Conservation (phyloP, 2,329 filamentous ascomycete species). For the Paecilomyces dactylethromorphus region DNA sequence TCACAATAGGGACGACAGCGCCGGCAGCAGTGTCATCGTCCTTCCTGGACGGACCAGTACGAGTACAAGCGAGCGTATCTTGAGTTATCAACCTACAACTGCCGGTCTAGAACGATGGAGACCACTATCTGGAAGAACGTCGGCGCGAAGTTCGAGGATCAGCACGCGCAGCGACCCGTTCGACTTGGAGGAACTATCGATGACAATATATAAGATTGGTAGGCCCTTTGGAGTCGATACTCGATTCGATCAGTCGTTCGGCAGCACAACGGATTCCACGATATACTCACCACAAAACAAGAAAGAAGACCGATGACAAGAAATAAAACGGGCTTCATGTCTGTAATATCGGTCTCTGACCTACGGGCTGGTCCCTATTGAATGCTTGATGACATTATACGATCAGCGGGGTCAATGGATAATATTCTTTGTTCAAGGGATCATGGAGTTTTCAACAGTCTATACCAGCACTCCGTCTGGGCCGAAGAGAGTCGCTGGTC, state of each 20-base stretch:
- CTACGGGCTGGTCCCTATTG: not conserved
- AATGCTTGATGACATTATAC: not conserved
- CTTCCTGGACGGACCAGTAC: slow-evolving; percentile 19
- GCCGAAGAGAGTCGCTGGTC: not conserved
- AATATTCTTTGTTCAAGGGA: not conserved
- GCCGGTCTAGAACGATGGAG: slow-evolving; percentile 11
- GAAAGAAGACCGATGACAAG: not conserved
- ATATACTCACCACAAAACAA: not conserved
- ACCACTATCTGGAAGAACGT: slow-evolving; percentile 4
- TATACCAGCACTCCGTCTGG: not conserved
- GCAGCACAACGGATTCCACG: not conserved
- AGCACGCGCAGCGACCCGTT: slow-evolving; percentile 29
- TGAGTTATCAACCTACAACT: slow-evolving; percentile 9
- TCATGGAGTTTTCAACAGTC: not conserved
- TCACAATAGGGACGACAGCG: slow-evolving; percentile 10
- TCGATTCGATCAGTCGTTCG: not conserved
- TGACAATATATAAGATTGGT: not conserved
- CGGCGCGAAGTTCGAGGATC: slow-evolving; percentile 7
- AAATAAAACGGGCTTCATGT: not conserved
- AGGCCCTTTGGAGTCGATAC: not conserved
- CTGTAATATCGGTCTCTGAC: not conserved
- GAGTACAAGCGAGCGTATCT: slow-evolving; percentile 9
- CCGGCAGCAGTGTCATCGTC: slow-evolving; percentile 21
- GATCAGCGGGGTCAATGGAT: not conserved
- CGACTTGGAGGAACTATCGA: slow-evolving; percentile 22